Evolutionary conservation across 352 stramenopile species (phyloP).

Genomic region (Phytophthora aleatoria): DNA sequence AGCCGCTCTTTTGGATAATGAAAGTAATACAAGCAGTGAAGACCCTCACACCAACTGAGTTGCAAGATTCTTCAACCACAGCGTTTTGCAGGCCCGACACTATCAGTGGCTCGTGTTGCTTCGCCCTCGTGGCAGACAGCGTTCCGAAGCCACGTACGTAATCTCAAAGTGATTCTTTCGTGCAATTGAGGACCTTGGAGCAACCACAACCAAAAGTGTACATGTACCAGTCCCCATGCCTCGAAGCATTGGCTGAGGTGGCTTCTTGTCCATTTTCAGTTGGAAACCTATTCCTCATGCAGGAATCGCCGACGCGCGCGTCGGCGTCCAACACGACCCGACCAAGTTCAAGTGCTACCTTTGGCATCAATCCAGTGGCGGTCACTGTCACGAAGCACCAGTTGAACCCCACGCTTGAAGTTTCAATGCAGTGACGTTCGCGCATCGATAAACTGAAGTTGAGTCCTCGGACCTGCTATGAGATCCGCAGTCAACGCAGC

Average conservation of each 20-base stretch:
- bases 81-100: slow-evolving; percentile 22
- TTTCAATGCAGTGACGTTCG: background rate
- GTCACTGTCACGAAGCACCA: background rate
- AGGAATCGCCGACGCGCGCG: slow-evolving; percentile 2
- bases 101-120: slow-evolving; percentile 11
- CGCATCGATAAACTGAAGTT: slow-evolving; percentile 29
- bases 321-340: too few relatives aligned
- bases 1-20: slow-evolving; percentile 28
- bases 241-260: background rate
- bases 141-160: slow-evolving; percentile 24
- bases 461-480: background rate
- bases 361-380: slow-evolving; percentile 20
- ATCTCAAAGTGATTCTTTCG: slow-evolving; percentile 15
- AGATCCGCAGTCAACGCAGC: background rate
- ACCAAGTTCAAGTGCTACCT: slow-evolving; percentile 24
- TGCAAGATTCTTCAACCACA: slow-evolving; percentile 37
- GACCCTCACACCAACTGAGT: background rate
- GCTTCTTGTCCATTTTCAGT: slow-evolving; percentile 4
- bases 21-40: slow-evolving; percentile 10
- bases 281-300: background rate
- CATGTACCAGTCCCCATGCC: slow-evolving; percentile 2
- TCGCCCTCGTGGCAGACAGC: background rate
- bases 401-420: background rate
- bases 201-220: slow-evolving; percentile 35
- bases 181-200: slow-evolving; percentile 13